These are phyloP conservation scores for Arachnomyces sp. DNA, from an alignment of 2,329 filamentous ascomycete species.

Conservation along the genomic window DNA sequence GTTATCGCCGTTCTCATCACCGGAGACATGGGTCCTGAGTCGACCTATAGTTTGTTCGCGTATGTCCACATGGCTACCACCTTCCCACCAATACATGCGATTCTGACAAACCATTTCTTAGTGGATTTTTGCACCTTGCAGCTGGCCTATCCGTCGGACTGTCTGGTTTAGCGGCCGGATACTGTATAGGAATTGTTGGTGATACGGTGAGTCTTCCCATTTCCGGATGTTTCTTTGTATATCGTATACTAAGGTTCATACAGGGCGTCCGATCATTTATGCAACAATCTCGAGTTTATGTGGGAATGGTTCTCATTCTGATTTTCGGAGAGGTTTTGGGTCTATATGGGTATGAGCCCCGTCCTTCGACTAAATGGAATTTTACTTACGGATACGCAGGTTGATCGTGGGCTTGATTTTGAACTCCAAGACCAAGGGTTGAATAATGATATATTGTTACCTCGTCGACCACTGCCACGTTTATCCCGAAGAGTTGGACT, in stretches of 20 bases:
- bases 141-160: slow-evolving; percentile 87
- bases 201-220: slow-evolving; percentile 58
- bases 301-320: slow-evolving; percentile 96
- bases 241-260: slow-evolving; percentile 15
- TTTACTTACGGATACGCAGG: slow-evolving; percentile 36
- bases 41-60: slow-evolving; percentile 76
- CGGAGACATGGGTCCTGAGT: slow-evolving; percentile 68
- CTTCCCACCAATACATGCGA: not conserved
- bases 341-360: slow-evolving; percentile 71
- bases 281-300: slow-evolving; percentile 91
- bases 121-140: slow-evolving; percentile 87
- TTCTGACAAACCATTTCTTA: slow-evolving; percentile 25
- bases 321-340: slow-evolving; percentile 98
- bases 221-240: not conserved
- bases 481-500: not conserved
- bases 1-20: slow-evolving; percentile 96
- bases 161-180: slow-evolving; percentile 87
- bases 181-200: slow-evolving; percentile 91
- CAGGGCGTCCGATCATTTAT: slow-evolving; percentile 86
- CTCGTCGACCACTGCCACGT: no score
- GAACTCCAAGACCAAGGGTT: slow-evolving; percentile 72
- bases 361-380: slow-evolving; percentile 1
- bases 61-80: slow-evolving; percentile 36
- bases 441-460: not conserved
- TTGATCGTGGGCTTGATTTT: slow-evolving; percentile 86